A percentile compares a stretch with the other conserved stretches of the same genome.
Conservation (phyloP, 257 asterid species). For the Cordia subcordata region DNA sequence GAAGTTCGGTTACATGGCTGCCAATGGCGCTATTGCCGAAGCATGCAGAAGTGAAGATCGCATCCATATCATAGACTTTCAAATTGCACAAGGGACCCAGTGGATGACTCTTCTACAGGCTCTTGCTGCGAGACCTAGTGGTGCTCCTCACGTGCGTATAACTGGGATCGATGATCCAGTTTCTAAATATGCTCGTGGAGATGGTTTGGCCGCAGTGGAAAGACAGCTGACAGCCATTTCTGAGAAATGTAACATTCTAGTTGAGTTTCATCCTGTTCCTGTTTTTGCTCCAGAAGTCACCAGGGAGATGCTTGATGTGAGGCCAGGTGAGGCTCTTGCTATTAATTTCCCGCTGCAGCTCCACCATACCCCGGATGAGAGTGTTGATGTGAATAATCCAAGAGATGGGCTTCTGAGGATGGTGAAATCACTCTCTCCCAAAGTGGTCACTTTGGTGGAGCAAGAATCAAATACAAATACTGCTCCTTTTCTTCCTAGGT, state of each 20-base stretch:
- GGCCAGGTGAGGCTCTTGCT: constrained; percentile 81
- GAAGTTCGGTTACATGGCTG: constrained; percentile 95
- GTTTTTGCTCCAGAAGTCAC: constrained; percentile 65
- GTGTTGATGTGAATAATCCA: constrained; percentile 79
- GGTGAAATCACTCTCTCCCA: constrained; percentile 65
- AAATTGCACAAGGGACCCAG: constrained; percentile 90
- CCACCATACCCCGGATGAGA: constrained; percentile 92
- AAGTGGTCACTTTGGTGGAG: constrained; percentile 80
- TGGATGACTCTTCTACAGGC: constrained; percentile 94
- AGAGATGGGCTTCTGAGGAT: constrained; percentile 83
- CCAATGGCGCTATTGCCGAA: constrained; percentile 93
- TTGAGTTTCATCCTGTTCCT: constrained; percentile 79
- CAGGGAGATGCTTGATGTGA: constrained; percentile 56
- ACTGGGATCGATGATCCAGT: constrained; percentile 95
- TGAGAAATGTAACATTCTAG: constrained; percentile 55
- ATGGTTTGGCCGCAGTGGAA: constrained; percentile 50
- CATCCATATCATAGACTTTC: constrained; percentile 87
- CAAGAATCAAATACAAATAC: constrained; percentile 94
- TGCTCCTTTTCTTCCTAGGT: constrained; percentile 68
- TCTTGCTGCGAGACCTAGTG: constrained; percentile 82
- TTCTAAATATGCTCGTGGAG: constrained; percentile 78
- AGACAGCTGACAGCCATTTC: constrained; percentile 60
- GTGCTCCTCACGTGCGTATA: constrained; percentile 77
- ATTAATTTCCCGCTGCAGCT: constrained; percentile 88
- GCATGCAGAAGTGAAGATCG: constrained; percentile 71